Percentiles rank a stretch among this genome's conserved stretches.
These are phyloP conservation scores for Starmerella floricola DNA, from an alignment of 805 yeast species.

Conservation along the genomic window DNA sequence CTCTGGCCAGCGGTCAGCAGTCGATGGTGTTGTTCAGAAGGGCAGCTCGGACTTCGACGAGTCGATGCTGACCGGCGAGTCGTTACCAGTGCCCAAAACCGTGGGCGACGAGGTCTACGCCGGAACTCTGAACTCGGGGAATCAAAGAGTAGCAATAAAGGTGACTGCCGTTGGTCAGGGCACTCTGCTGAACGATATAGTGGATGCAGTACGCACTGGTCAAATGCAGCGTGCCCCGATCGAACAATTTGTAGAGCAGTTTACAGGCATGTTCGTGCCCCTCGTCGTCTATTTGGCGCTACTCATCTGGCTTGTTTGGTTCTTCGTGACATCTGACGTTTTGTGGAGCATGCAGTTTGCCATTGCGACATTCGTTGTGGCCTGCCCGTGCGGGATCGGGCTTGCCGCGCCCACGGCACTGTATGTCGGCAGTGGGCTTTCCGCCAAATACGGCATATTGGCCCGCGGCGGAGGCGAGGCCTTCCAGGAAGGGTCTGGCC, in stretches of 20 bases:
- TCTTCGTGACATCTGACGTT: conserved; percentile 57
- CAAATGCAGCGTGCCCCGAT: conserved; percentile 63
- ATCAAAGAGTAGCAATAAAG: conserved; percentile 41
- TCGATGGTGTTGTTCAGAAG: conserved; percentile 56
- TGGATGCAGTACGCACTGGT: conserved; percentile 58
- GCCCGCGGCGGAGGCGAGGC: conserved; percentile 77
- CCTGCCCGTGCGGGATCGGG: conserved; percentile 80
- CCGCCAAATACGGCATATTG: conserved; percentile 63
- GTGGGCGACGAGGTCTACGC: conserved; percentile 59
- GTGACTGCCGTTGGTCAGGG: conserved; percentile 49
- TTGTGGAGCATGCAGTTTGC: conserved; percentile 70
- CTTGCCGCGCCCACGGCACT: conserved; percentile 76
- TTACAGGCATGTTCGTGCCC: conserved; percentile 68
- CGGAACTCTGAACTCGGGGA: conserved; percentile 59
- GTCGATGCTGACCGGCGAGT: conserved; percentile 81
- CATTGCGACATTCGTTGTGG: conserved; percentile 67
- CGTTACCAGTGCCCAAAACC: conserved; percentile 41
- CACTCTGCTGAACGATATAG: conserved; percentile 58
- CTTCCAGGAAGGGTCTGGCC: conserved; percentile 59
- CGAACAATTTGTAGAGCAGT: conserved; percentile 52
- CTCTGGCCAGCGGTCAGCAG: conserved; percentile 44
- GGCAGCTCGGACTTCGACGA: conserved; percentile 82
- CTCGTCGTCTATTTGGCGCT: conserved; percentile 49
- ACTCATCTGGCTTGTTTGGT: conserved; percentile 58
- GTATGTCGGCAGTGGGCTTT: conserved; percentile 67